Percentiles rank a stretch among this genome's conserved stretches.
phyloP scores from a whole-genome alignment of 805 yeast genomes.

The Myxozyma nipponensis region DNA sequence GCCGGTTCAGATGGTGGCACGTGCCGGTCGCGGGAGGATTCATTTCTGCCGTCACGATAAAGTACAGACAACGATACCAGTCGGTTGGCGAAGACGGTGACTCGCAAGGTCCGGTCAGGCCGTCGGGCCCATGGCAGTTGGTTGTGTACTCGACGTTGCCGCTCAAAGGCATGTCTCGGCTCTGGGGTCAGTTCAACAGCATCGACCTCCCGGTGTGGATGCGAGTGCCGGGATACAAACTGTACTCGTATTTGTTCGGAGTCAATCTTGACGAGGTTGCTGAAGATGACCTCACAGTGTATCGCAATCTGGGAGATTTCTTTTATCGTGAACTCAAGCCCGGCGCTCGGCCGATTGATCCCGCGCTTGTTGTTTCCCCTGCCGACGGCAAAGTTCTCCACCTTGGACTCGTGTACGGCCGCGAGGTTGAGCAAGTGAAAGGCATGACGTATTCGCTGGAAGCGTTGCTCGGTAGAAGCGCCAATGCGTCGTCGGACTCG shows the following conservation, averaged over 20 bases:
- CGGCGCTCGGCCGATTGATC: constrained; percentile 71
- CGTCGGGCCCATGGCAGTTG: constrained; percentile 79
- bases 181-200: constrained; percentile 91
- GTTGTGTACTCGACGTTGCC: constrained; percentile 89
- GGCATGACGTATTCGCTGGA: constrained; percentile 91
- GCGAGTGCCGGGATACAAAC: constrained; percentile 71
- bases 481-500: constrained; percentile 27
- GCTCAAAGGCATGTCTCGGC: constrained; percentile 79
- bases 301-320: constrained; percentile 80
- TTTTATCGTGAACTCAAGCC: constrained; percentile 79
- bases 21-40: constrained; percentile 28
- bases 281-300: constrained; percentile 71
- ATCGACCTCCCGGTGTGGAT: constrained; percentile 83
- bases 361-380: constrained; percentile 75
- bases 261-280: constrained; percentile 86
- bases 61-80: constrained; percentile 15
- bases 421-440: constrained; percentile 84
- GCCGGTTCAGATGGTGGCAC: constrained; percentile 27
- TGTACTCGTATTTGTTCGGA: constrained; percentile 78
- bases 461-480: constrained; percentile 65
- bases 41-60: constrained; percentile 16
- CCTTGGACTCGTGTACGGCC: constrained; percentile 74
- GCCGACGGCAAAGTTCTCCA: constrained; percentile 89
- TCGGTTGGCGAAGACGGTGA: neutral
- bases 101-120: constrained; percentile 41